Percentiles rank a stretch among this genome's conserved stretches.
Conservation (phyloP, 169 alveolate species). For the Besnoitia besnoiti region DNA sequence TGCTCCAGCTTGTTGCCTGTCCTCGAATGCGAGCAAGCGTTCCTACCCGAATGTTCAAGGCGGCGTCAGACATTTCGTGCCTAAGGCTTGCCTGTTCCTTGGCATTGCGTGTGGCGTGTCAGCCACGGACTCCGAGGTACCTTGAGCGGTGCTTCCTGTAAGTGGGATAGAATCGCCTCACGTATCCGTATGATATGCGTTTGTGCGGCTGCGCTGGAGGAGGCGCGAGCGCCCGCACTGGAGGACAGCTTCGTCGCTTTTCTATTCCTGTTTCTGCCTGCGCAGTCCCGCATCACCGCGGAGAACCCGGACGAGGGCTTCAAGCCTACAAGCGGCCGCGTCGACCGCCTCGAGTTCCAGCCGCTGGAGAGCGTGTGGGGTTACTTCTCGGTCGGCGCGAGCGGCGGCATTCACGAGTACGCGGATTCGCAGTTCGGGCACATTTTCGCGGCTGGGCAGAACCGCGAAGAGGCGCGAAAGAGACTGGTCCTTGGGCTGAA, state of each 20-base stretch:
- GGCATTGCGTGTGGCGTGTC: too few species aligned
- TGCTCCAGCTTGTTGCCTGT: too few species aligned
- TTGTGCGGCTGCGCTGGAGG: neutral
- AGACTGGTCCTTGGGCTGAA: constrained; percentile 78
- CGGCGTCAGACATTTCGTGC: too few species aligned
- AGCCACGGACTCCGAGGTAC: too few species aligned
- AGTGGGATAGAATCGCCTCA: too few species aligned
- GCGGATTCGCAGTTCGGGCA: constrained; percentile 92
- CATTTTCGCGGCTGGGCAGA: constrained; percentile 86
- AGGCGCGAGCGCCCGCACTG: neutral
- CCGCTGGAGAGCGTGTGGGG: constrained; percentile 84
- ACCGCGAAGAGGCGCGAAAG: constrained; percentile 67
- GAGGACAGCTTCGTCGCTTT: neutral
- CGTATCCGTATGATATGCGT: neutral
- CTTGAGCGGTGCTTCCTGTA: too few species aligned
- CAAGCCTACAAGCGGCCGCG: constrained; percentile 85
- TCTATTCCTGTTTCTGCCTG: neutral
- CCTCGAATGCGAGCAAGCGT: too few species aligned
- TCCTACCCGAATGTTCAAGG: too few species aligned
- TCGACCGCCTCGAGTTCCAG: constrained; percentile 73
- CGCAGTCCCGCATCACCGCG: constrained; percentile 85
- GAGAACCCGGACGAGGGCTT: constrained; percentile 89
- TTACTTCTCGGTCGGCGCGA: constrained; percentile 80
- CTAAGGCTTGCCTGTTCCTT: too few species aligned
- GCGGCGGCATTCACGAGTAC: constrained; percentile 86